A percentile compares a stretch with the other conserved stretches of the same genome.
These are phyloP conservation scores for Cytospora piceae DNA, from an alignment of 2,329 filamentous ascomycete species.

Conservation along the genomic window DNA sequence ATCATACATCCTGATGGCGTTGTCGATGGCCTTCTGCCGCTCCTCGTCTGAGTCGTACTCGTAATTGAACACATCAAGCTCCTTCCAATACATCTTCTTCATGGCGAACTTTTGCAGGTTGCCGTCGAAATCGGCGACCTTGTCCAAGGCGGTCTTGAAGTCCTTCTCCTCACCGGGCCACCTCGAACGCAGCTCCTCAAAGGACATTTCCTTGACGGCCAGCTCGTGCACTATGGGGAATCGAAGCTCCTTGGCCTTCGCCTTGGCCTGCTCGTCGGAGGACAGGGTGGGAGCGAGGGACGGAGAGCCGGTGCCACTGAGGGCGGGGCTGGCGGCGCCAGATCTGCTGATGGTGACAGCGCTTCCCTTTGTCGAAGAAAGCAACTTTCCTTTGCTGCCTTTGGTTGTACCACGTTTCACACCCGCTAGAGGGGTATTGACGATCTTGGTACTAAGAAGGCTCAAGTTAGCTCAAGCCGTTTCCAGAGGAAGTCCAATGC, in stretches of 20 bases:
- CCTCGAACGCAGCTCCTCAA: slow-evolving; percentile 52
- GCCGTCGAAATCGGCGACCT: slow-evolving; percentile 59
- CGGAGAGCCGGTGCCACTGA: slow-evolving; percentile 59
- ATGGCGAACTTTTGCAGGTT: slow-evolving; percentile 57
- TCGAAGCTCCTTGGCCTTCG: slow-evolving; percentile 47
- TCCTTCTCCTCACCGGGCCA: slow-evolving; percentile 59
- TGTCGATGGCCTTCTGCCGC: slow-evolving; percentile 63
- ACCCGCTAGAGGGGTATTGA: slow-evolving; percentile 39
- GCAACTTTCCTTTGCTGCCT: slow-evolving; percentile 37
- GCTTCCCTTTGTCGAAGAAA: slow-evolving; percentile 45
- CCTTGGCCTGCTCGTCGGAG: slow-evolving; percentile 58
- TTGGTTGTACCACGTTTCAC: slow-evolving; percentile 34
- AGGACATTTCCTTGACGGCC: slow-evolving; percentile 56
- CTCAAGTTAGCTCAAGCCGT: slow-evolving; percentile 37
- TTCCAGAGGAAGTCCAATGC: slow-evolving; percentile 28
- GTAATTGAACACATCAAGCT: slow-evolving; percentile 67
- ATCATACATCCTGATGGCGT: slow-evolving; percentile 63
- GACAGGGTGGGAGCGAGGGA: slow-evolving; percentile 53
- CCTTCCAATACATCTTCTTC: slow-evolving; percentile 63
- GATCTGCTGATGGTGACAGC: slow-evolving; percentile 47
- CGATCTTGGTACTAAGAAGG: slow-evolving; percentile 42
- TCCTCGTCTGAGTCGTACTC: slow-evolving; percentile 57
- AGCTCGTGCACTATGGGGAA: slow-evolving; percentile 63
- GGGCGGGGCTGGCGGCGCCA: slow-evolving; percentile 58
- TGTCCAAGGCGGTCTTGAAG: slow-evolving; percentile 57